Conservation (phyloP, 1,284 basidiomycete species). For the Earliella scabrosa region DNA sequence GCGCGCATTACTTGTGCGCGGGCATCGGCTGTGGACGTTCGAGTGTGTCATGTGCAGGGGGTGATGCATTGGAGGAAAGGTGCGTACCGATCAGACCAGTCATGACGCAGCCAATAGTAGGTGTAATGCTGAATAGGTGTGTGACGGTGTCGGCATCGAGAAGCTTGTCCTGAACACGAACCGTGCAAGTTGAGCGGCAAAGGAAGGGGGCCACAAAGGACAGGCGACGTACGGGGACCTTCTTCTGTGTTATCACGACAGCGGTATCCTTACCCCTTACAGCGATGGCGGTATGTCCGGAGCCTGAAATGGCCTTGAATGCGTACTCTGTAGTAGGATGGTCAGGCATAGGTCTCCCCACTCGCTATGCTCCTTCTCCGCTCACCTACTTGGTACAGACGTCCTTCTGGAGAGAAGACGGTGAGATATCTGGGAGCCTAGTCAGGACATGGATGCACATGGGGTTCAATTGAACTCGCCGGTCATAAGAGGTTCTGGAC, state of each 20-base stretch:
- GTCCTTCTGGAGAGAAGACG: slow-evolving; percentile 94
- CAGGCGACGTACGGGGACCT: slow-evolving; percentile 82
- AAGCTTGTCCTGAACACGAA: slow-evolving; percentile 84
- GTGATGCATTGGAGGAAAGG: neutral
- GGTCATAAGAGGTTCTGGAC: slow-evolving; percentile 86
- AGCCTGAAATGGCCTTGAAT: slow-evolving; percentile 98
- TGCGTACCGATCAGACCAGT: slow-evolving; percentile 89
- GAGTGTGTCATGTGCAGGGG: neutral
- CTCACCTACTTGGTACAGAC: slow-evolving; percentile 96
- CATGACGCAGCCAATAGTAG: slow-evolving; percentile 97
- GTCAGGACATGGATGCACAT: slow-evolving; percentile 1
- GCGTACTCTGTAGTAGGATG: slow-evolving; percentile 82
- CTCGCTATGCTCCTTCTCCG: slow-evolving; percentile 22
- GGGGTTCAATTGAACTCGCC: slow-evolving; percentile 40
- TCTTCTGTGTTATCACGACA: slow-evolving; percentile 97
- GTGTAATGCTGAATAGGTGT: slow-evolving; percentile 96
- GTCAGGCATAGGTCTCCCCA: neutral
- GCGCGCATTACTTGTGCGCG: slow-evolving; percentile 90
- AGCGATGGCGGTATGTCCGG: slow-evolving; percentile 93
- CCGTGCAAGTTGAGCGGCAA: too few relatives aligned
- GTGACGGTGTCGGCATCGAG: slow-evolving; percentile 95
- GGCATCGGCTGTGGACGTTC: slow-evolving; percentile 76
- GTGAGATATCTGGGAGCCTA: slow-evolving; percentile 72
- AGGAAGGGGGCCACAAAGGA: slow-evolving; percentile 1
- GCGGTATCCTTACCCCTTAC: slow-evolving; percentile 94